Evolutionary conservation across 2,329 filamentous ascomycete genomes (phyloP).

Genomic region (Phyllosticta capitalensis): DNA sequence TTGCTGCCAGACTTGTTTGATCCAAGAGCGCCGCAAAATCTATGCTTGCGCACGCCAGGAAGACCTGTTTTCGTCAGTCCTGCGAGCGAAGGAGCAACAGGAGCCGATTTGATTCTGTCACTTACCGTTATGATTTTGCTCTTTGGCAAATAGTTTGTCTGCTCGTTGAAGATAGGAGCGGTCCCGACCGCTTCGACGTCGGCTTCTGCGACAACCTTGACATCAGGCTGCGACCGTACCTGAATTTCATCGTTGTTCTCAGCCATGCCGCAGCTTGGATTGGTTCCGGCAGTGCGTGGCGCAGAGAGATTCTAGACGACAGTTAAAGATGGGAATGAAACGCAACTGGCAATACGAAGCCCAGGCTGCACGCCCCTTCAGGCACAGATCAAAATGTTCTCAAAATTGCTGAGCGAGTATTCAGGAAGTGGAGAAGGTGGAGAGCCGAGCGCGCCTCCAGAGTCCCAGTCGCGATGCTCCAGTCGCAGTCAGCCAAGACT

Average conservation of each 20-base stretch:
- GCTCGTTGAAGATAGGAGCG: slow-evolving; percentile 10
- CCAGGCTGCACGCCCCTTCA: background rate
- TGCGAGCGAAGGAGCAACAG: background rate
- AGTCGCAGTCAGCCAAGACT: background rate
- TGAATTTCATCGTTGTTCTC: background rate
- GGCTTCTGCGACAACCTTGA: background rate
- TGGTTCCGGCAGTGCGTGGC: background rate
- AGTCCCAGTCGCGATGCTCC: background rate
- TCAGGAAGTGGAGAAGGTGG: background rate
- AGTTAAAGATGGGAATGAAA: background rate
- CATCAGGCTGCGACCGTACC: background rate
- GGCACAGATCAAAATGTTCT: background rate
- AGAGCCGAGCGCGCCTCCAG: background rate
- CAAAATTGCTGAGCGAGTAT: background rate
- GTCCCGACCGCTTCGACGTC: background rate
- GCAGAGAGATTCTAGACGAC: background rate
- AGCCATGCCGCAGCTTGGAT: background rate
- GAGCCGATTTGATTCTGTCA: background rate
- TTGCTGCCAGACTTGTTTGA: slow-evolving; percentile 48
- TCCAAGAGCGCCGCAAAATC: slow-evolving; percentile 49
- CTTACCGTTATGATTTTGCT: slow-evolving; percentile 9
- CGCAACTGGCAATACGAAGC: background rate
- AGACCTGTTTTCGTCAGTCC: slow-evolving; percentile 35
- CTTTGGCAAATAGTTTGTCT: slow-evolving; percentile 11
- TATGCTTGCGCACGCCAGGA: slow-evolving; percentile 47